Evolutionary conservation across 169 alveolate species (phyloP).

Genomic region (Plasmodium cynomolgi): DNA sequence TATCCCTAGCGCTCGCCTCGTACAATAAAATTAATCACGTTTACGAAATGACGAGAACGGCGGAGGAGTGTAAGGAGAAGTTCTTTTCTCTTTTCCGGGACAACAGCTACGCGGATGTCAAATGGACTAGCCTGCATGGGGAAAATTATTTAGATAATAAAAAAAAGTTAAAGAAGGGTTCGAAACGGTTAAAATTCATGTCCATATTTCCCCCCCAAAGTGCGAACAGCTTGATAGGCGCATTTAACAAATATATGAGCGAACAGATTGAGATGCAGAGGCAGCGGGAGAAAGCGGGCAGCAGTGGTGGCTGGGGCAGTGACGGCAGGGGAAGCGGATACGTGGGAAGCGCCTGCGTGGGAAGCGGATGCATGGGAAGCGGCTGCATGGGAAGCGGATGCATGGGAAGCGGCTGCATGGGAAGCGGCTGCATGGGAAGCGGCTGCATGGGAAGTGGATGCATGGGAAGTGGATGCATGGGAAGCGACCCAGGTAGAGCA

Average conservation of each 20-base stretch:
- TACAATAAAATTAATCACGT: conserved; percentile 59
- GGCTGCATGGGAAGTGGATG: neutral
- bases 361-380: neutral
- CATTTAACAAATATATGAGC: conserved; percentile 32
- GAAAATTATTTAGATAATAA: conserved; percentile 6
- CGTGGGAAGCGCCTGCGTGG: neutral
- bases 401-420: neutral
- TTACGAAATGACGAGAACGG: conserved; percentile 29
- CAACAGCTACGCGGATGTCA: neutral
- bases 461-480: neutral
- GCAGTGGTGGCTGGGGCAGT: neutral
- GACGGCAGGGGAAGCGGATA: neutral
- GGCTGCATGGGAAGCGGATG: neutral
- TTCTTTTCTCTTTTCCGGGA: conserved; percentile 37
- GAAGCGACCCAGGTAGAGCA: neutral
- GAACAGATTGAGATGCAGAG: conserved; percentile 22
- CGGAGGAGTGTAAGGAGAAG: conserved; percentile 64
- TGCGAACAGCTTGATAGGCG: conserved; percentile 15
- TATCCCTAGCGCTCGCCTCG: conserved; percentile 62
- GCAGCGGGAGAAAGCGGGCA: neutral
- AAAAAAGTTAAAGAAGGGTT: conserved; percentile 15
- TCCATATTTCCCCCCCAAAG: conserved; percentile 39
- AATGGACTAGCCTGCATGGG: conserved; percentile 1
- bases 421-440: neutral
- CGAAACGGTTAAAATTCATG: conserved; percentile 21